Conservation (phyloP, 1,284 basidiomycete species). For the Austroboletus niveus region DNA sequence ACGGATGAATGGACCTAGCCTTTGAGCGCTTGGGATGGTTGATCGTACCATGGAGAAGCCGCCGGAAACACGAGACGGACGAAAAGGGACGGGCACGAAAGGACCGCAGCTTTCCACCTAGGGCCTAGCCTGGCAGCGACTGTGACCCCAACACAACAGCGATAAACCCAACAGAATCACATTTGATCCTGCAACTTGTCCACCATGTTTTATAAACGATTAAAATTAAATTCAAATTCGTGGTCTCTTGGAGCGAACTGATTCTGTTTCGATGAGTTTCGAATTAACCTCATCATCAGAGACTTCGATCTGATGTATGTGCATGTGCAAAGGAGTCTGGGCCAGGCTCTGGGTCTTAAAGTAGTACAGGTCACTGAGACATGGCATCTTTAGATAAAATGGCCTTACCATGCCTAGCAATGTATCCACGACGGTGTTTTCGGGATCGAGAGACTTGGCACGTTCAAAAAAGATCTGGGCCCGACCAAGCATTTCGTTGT, state of each 20-base stretch:
- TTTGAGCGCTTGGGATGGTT: too few species aligned
- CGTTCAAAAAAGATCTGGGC: conserved; percentile 66
- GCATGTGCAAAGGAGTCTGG: conserved; percentile 10
- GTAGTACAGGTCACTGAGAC: background rate
- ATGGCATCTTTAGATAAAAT: conserved; percentile 1
- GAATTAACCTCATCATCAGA: conserved; percentile 44
- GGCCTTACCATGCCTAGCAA: conserved; percentile 49
- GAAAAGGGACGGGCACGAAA: too few species aligned
- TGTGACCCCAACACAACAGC: too few species aligned
- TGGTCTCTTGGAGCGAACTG: conserved; percentile 14
- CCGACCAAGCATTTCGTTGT: conserved; percentile 45
- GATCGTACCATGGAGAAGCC: too few species aligned
- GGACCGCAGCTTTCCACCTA: too few species aligned
- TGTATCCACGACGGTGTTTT: conserved; percentile 50
- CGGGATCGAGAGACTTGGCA: conserved; percentile 55
- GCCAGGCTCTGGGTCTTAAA: conserved; percentile 22
- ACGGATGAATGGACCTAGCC: too few species aligned
- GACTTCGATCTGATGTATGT: conserved; percentile 28
- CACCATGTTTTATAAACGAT: background rate
- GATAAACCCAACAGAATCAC: too few species aligned
- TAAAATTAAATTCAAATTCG: conserved; percentile 13
- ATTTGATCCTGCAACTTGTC: too few species aligned
- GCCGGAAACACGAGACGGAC: too few species aligned
- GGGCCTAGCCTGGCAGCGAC: too few species aligned
- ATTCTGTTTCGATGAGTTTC: conserved; percentile 13